Base-by-base conservation (phyloP, 768 basidiomycete genomes). In the Daedalea quercina region DNA sequence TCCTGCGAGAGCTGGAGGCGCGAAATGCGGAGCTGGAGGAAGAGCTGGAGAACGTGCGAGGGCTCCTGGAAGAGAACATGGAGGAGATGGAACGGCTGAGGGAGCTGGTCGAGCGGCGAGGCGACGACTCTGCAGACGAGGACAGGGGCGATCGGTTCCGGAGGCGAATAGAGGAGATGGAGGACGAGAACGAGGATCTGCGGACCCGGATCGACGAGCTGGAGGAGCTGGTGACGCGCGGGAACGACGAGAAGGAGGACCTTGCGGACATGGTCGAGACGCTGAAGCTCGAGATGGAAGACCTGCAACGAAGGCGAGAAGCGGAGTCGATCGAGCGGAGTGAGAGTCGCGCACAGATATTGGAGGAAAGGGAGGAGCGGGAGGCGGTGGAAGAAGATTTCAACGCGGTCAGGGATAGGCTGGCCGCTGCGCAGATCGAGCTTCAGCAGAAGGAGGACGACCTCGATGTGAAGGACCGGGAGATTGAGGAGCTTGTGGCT, bases 391-490 rank as follows among this genome's bases (percentile, higher is more conserved):
- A 92, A 63, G 86, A 87, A 2, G 83, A 84, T 59, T 62, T 91
- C 46, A 89, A 90, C 59, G 76, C 82, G 0, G 66, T 86, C 33
- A 74, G 82, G 45, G 90, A 93, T 69, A 84, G 81, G 65, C 74
- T 90, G 9, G 90, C 90, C 1, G 90, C 87, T 0, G 78, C 82
- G 1, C 76, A 83, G 65, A 91, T 93, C 56, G 90, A 91, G 67
- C 70, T 92, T 24, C 86, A 90, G 67, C 84, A 90, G 67, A 87
- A 82, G 67, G 89, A 94, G 61, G 88, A 94, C 56, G 94, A 95
- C 26, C 67, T 93, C 20, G 90, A 93, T 49, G 72, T 84, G 65
- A 87, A 87, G 72, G 78, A 78, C 52, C 72, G 77, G 54, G 90
- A 92, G 65, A 81, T 94, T 43, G 84, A 87, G 2, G 88, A 94